These are phyloP conservation scores for Lactarius hengduanensis DNA, from an alignment of 768 basidiomycete species.

Conservation along the genomic window DNA sequence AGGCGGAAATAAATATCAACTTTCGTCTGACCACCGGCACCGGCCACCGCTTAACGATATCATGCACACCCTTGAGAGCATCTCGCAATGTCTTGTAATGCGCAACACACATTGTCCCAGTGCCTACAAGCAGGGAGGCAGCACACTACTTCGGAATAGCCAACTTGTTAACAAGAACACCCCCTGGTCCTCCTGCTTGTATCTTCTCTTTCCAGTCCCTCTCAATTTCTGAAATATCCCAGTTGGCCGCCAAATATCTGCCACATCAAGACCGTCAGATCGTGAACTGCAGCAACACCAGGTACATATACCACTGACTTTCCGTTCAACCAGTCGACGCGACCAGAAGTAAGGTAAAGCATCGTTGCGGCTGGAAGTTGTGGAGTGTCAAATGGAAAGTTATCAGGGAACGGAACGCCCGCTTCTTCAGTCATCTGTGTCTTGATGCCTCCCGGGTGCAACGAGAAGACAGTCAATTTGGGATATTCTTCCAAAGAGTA, in stretches of 20 bases:
- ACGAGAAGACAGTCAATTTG: not conserved
- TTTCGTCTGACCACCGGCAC: no score
- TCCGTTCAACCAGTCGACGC: conserved; percentile 29
- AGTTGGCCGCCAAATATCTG: not conserved
- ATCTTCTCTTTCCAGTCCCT: not conserved
- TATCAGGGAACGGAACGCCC: conserved; percentile 18
- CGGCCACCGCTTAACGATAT: no score
- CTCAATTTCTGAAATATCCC: not conserved
- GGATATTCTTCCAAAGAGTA: conserved; percentile 1
- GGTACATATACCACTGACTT: conserved; percentile 10
- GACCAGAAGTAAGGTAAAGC: conserved; percentile 29
- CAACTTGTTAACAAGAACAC: not conserved
- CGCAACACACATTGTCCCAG: no score
- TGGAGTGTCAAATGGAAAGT: conserved; percentile 23
- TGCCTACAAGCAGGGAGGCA: no score
- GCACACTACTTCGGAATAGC: no score
- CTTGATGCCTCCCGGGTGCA: not conserved
- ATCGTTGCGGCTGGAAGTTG: conserved; percentile 30
- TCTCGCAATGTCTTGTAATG: no score
- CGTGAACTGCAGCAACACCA: not conserved
- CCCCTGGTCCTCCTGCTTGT: not conserved
- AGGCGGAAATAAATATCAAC: no score
- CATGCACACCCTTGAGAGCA: no score
- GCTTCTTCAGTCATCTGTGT: not conserved
- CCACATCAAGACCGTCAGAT: not conserved